A percentile compares a stretch with the other conserved stretches of the same genome.
These are phyloP conservation scores for Acrocalymma vagum DNA, from an alignment of 2,329 filamentous ascomycete species.

Conservation along the genomic window DNA sequence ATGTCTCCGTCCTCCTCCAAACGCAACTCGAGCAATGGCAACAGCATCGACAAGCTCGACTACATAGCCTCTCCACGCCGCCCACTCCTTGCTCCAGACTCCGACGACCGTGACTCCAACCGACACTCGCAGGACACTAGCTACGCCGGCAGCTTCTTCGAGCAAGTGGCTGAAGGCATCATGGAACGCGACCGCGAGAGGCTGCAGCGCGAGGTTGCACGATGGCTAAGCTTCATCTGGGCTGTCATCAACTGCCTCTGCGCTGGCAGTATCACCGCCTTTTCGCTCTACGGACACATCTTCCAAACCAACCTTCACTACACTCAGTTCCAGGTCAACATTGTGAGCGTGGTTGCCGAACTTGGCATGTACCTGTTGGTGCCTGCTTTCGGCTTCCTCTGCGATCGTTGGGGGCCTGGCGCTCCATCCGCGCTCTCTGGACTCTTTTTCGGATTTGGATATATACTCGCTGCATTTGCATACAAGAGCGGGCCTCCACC, in stretches of 20 bases:
- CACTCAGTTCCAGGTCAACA: slow-evolving; percentile 90
- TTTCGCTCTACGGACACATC: slow-evolving; percentile 90
- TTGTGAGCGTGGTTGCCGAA: slow-evolving; percentile 85
- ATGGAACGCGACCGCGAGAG: slow-evolving; percentile 64
- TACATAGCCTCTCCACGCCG: slow-evolving; percentile 51
- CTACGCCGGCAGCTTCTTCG: slow-evolving; percentile 64
- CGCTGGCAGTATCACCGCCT: slow-evolving; percentile 90
- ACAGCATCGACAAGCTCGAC: slow-evolving; percentile 60
- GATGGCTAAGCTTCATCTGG: slow-evolving; percentile 67
- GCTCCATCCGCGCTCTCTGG: slow-evolving; percentile 78
- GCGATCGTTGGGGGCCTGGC: slow-evolving; percentile 85
- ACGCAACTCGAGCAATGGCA: slow-evolving; percentile 38
- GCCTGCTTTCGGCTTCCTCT: slow-evolving; percentile 86
- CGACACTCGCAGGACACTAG: slow-evolving; percentile 53
- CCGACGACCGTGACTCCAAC: slow-evolving; percentile 37
- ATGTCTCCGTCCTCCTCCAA: slow-evolving; percentile 43
- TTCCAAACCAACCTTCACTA: slow-evolving; percentile 89
- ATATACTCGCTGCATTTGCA: slow-evolving; percentile 81
- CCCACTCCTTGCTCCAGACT: slow-evolving; percentile 50
- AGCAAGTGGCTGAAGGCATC: slow-evolving; percentile 68
- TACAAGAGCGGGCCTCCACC: slow-evolving; percentile 70
- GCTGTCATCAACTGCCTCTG: slow-evolving; percentile 74
- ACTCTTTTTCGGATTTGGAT: slow-evolving; percentile 79
- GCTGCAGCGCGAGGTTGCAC: slow-evolving; percentile 61
- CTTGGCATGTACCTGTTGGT: slow-evolving; percentile 93